Evolutionary conservation across 2,329 filamentous ascomycete species (phyloP), one percentile per base, ranked within the genome.

Genomic region (Aspergillus unguis): DNA sequence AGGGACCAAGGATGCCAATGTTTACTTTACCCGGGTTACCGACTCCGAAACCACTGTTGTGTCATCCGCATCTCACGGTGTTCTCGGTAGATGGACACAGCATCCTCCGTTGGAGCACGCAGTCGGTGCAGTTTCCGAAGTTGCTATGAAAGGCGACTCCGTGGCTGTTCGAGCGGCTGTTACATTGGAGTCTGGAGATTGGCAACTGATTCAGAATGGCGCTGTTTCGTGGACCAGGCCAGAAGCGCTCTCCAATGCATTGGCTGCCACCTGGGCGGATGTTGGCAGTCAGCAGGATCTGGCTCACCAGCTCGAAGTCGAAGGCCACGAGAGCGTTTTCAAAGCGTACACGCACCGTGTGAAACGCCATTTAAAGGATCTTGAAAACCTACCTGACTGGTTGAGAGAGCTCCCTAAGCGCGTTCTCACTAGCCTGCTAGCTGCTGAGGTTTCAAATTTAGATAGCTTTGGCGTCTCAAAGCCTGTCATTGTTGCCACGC

Each of bases 301-400:
- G 44, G 90, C 85, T 5, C 86, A 88, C 67, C 88, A 90, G 29
- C 78, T 97, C 6, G 88, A 95, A 60, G 83, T 88, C 26, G 92
- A 99, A 72, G 88, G 89, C 3, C 88, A 96, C 66, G 87, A 86
- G 64, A 95, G 87, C 66, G 79, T 89, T 3, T 65, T 89, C 5
- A 78, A 82, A 8, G 94, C 94, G n/a, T 99, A 96, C 65, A 74
- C 92, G 28, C 91, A 96, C 72, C 87, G 94, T 10, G 79, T 96
- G 10, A 87, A 82, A 58, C 87, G 94, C 42, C 94, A 99, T 66
- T 63, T 90, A 10, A 78, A 83, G 42, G 94, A 96, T 59, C 77
- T 96, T 36, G 78, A 87, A 61, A 52, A 71, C 53, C 78, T 97
- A 3, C 92, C 92, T 0, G 80, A 78, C 0, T 95, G 86, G 73